phyloP scores from a whole-genome alignment of 2,329 filamentous ascomycete genomes.

The Aspergillus sp. region DNA sequence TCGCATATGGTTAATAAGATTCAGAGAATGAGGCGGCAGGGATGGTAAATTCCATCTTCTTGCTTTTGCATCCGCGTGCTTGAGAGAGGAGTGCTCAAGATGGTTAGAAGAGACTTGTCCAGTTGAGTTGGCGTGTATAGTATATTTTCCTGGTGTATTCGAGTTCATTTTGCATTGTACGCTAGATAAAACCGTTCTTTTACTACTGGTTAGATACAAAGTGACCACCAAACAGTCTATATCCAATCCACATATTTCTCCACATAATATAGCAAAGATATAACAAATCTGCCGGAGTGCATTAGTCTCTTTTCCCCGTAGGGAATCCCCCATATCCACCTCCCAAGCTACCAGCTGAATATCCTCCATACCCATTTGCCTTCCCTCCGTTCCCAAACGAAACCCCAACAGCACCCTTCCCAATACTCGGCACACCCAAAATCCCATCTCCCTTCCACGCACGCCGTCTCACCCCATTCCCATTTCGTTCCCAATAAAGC shows the following conservation, averaged over 20 bases:
- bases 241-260: background rate
- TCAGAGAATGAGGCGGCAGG: conserved; percentile 46
- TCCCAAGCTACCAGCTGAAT: conserved; percentile 40
- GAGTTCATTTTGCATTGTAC: background rate
- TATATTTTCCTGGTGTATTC: conserved; percentile 1
- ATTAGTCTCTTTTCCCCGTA: conserved; percentile 45
- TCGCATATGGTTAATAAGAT: conserved; percentile 42
- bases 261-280: background rate
- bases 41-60: conserved; percentile 37
- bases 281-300: background rate
- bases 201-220: background rate
- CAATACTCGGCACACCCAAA: conserved; percentile 44
- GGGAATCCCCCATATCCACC: conserved; percentile 36
- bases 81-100: background rate
- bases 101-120: background rate
- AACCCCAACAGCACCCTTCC: conserved; percentile 51
- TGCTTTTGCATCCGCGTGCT: background rate
- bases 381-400: conserved; percentile 55
- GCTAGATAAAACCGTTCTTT: background rate
- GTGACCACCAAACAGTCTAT: conserved; percentile 4
- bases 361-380: conserved; percentile 58
- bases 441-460: conserved; percentile 49
- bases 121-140: conserved; percentile 17
- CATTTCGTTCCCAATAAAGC: conserved; percentile 38
- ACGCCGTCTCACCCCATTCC: conserved; percentile 22